A percentile compares a stretch with the other conserved stretches of the same genome.
Evolutionary conservation across 192 early-diverging fungal genomes (phyloP).

Genomic region (Backusella morwellensis): DNA sequence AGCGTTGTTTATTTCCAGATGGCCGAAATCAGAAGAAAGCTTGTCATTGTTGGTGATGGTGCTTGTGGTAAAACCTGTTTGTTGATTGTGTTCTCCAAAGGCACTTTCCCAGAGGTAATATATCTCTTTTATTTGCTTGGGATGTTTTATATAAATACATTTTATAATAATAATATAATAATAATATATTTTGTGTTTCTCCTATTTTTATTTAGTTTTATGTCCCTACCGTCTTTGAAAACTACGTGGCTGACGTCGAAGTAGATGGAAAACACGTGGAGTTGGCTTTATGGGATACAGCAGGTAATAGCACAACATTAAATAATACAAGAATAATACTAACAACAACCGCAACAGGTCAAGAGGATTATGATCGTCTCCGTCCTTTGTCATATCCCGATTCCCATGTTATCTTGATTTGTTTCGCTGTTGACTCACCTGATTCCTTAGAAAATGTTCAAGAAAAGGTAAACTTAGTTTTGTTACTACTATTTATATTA

Average conservation of each 20-base stretch:
- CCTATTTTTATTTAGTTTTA: constrained; percentile 48
- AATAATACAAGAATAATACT: neutral
- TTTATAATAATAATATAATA: neutral
- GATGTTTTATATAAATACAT: neutral
- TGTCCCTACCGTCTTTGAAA: constrained; percentile 77
- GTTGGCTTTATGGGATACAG: constrained; percentile 77
- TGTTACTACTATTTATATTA: neutral
- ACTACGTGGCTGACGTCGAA: constrained; percentile 69
- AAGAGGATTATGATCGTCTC: constrained; percentile 59
- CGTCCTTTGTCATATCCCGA: constrained; percentile 90
- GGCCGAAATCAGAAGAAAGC: constrained; percentile 75
- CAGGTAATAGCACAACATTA: constrained; percentile 44
- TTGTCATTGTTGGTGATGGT: constrained; percentile 95
- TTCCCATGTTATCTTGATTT: constrained; percentile 90
- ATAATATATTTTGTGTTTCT: neutral
- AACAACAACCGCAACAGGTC: constrained; percentile 7
- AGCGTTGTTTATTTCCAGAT: neutral
- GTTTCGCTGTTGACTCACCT: constrained; percentile 84
- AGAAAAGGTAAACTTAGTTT: constrained; percentile 49
- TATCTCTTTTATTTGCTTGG: neutral
- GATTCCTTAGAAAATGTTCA: constrained; percentile 81
- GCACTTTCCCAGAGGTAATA: constrained; percentile 81
- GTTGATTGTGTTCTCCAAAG: constrained; percentile 81
- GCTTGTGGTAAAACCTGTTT: constrained; percentile 92
- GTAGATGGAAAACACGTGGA: constrained; percentile 69